Evolutionary conservation across 23 red algal genomes (phyloP).

Genomic region (Gracilaria domingensis): DNA sequence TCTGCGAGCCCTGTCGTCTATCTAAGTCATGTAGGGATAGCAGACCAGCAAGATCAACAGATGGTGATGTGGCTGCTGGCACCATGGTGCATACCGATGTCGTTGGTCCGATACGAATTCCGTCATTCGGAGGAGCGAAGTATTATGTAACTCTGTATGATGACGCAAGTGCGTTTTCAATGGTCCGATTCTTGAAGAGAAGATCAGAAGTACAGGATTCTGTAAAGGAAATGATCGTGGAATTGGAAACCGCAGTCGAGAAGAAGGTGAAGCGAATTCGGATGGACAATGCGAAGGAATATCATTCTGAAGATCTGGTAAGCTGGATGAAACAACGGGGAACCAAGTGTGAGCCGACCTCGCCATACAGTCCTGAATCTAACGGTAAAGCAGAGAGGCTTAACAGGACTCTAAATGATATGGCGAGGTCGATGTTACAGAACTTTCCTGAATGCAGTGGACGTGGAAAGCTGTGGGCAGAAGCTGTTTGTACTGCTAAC

Average conservation of each 20-base stretch:
- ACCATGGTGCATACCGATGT: constrained; percentile 22
- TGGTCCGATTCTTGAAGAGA: constrained; percentile 17
- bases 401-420: constrained; percentile 18
- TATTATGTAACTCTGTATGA: constrained; percentile 45
- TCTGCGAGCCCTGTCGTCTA: constrained; percentile 20
- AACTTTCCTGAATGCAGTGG: neutral
- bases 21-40: neutral
- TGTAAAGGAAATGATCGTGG: too few species aligned
- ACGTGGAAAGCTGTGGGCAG: neutral
- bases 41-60: neutral
- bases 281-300: constrained; percentile 38
- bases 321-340: constrained; percentile 42
- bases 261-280: neutral
- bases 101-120: neutral
- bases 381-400: constrained; percentile 30
- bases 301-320: neutral
- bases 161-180: constrained; percentile 7
- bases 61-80: too few species aligned
- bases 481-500: constrained; percentile 19
- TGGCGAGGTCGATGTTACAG: neutral
- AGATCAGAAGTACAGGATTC: neutral
- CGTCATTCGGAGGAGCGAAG: constrained; percentile 13
- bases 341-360: neutral
- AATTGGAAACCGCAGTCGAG: neutral
- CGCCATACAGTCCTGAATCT: constrained; percentile 30